Evolutionary conservation across 352 stramenopile genomes (phyloP).

Genomic region (Peronospora destructor): DNA sequence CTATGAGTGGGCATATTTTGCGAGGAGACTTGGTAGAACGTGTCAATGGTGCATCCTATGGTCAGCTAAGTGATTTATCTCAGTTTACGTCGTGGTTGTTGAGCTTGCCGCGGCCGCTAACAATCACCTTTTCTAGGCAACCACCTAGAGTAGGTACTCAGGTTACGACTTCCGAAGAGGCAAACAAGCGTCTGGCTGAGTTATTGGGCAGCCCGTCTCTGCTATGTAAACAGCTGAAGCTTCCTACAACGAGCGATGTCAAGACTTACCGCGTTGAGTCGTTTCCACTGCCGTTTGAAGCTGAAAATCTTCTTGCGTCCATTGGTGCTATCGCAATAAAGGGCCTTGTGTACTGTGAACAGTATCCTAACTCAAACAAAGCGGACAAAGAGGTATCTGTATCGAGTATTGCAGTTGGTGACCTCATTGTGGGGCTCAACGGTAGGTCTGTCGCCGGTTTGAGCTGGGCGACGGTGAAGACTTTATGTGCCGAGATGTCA

Average conservation of each 20-base stretch:
- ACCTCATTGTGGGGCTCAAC: conserved; percentile 64
- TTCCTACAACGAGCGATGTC: conserved; percentile 19
- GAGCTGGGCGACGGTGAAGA: conserved; percentile 38
- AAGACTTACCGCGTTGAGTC: conserved; percentile 35
- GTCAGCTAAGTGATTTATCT: conserved; percentile 58
- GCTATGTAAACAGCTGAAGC: conserved; percentile 25
- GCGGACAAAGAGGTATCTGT: conserved; percentile 2
- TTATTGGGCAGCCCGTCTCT: conserved; percentile 20
- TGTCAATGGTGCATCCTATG: conserved; percentile 62
- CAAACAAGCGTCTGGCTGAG: conserved; percentile 19
- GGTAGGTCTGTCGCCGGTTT: conserved; percentile 37
- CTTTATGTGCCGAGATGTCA: conserved; percentile 31
- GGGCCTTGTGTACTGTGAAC: conserved; percentile 34
- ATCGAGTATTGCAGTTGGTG: conserved; percentile 32
- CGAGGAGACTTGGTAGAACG: conserved; percentile 67
- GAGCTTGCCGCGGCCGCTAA: conserved; percentile 54
- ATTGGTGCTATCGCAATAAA: conserved; percentile 35
- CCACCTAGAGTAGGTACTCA: conserved; percentile 2
- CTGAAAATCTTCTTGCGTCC: conserved; percentile 31
- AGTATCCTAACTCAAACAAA: conserved; percentile 2
- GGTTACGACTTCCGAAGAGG: conserved; percentile 5
- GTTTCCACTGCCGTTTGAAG: conserved; percentile 37
- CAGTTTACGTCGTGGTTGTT: conserved; percentile 75
- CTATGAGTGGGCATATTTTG: conserved; percentile 47
- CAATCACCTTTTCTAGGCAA: conserved; percentile 56